Base-by-base conservation (phyloP, 2,329 filamentous ascomycete genomes). In the Penicillium janthinellum region DNA sequence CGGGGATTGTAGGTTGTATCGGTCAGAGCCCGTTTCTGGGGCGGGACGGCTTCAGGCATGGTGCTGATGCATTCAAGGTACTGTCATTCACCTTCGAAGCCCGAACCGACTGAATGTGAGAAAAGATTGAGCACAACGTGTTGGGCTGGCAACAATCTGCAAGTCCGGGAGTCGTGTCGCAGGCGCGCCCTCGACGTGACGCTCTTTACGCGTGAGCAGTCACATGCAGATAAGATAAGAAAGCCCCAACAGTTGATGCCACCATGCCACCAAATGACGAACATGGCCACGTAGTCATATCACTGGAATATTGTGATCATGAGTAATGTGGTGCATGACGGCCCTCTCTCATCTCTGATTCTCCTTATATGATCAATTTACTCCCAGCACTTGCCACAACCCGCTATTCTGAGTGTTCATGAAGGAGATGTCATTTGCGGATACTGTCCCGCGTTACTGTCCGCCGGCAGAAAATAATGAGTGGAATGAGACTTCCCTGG, bases 21-120 rank as follows among this genome's bases (percentile, higher is more conserved):
- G 65, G 84, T 87, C 51, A 92, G 81, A 68, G 89, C 86, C 71
- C 90, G 86, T 80, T 92, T 92, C 77, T 90, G 87, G 56, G 89
- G 86, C 57, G 71, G 75, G 37, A 73, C 66, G 31, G 77, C 73
- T 71, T 78, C 76, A 60, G 75, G 67, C 78, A 80, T 80, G 53
- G 35, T 70, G 58, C 48, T 48, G 45, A 55, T 28, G 63, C 62
- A 67, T 68, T 61, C 47, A 63, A 60, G 11, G 47, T 41, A 28
- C 37, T 57, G 44, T 1, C 4, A 48, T 50, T 14, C 50, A 55
- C 50, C 12, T 17, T 39, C 35, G 38, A 20, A 56, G 31, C 34
- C 34, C 5, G 5, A 20, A 14, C 48, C 28, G 3, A 42, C 22
- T 44, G 35, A 34, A 14, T 10, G 34, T 45, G 44, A 54, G 34